phyloP scores from a whole-genome alignment of 2,329 filamentous ascomycete species.

The Daldinia sp. region DNA sequence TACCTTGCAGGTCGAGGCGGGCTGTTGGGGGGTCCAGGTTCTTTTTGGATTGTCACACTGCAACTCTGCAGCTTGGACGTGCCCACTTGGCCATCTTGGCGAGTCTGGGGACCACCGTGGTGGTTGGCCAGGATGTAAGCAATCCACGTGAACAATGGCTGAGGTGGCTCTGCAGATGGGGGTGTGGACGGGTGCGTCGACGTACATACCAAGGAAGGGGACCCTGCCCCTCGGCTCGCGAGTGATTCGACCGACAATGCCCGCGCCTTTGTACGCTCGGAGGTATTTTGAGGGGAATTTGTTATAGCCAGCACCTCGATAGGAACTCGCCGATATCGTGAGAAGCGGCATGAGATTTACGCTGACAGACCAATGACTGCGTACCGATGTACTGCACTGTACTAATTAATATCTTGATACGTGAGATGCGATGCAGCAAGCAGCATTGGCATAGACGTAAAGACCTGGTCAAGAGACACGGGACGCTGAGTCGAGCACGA shows the following conservation, averaged over 20 bases:
- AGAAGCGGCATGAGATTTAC: conserved; percentile 21
- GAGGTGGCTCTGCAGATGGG: conserved; percentile 45
- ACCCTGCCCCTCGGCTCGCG: conserved; percentile 25
- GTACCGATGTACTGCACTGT: conserved; percentile 9
- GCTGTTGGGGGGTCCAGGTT: conserved; percentile 10
- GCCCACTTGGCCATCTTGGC: conserved; percentile 41
- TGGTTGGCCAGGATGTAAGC: conserved; percentile 32
- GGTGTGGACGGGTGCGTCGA: conserved; percentile 25
- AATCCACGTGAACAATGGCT: conserved; percentile 45
- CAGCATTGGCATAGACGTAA: conserved; percentile 17
- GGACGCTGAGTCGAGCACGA: conserved; percentile 23
- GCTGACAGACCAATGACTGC: conserved; percentile 24
- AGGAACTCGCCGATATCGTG: conserved; percentile 36
- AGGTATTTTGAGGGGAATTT: conserved; percentile 18
- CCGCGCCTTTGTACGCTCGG: conserved; percentile 22
- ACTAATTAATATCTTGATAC: conserved; percentile 18
- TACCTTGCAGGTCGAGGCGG: conserved; percentile 37
- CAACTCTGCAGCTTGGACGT: conserved; percentile 42
- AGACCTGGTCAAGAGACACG: conserved; percentile 26
- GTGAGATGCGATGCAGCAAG: conserved; percentile 13
- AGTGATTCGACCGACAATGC: conserved; percentile 40
- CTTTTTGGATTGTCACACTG: conserved; percentile 42
- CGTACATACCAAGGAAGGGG: conserved; percentile 28
- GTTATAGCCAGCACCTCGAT: conserved; percentile 21
- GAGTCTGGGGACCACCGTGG: conserved; percentile 41